Evolutionary conservation across 106 monocot genomes (phyloP).

Genomic region (Apostasia ramifera): DNA sequence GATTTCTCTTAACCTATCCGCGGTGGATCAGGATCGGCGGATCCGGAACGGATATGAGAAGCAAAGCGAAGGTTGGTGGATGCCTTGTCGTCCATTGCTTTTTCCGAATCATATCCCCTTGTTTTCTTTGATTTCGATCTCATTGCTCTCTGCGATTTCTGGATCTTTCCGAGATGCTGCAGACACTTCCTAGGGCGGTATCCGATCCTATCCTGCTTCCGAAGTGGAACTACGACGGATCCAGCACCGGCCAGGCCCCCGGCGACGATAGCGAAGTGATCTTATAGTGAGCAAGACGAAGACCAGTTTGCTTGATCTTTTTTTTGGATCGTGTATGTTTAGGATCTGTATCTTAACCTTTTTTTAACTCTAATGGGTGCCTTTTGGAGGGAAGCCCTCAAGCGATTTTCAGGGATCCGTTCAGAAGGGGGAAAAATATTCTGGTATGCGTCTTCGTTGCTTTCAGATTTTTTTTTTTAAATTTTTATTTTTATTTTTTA

Average conservation of each 20-base stretch:
- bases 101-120: neutral
- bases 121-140: neutral
- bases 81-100: neutral
- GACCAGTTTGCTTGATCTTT: neutral
- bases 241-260: conserved; percentile 52
- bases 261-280: conserved; percentile 62
- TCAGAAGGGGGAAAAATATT: conserved; percentile 60
- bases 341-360: too few relatives aligned
- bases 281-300: conserved; percentile 21
- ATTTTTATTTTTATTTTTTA: neutral
- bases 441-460: conserved; percentile 14
- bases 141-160: too few relatives aligned
- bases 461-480: neutral
- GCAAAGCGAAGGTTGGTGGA: conserved; percentile 37
- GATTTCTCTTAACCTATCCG: neutral
- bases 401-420: conserved; percentile 54
- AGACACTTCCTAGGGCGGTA: conserved; percentile 30
- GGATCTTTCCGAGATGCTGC: neutral
- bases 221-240: conserved; percentile 64
- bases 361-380: neutral
- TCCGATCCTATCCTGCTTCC: conserved; percentile 37
- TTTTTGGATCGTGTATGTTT: neutral
- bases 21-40: conserved; percentile 16
- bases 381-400: conserved; percentile 28
- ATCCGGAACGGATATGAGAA: conserved; percentile 45